Conservation (phyloP, 345 rosid genomes). For the Citrus maxima region DNA sequence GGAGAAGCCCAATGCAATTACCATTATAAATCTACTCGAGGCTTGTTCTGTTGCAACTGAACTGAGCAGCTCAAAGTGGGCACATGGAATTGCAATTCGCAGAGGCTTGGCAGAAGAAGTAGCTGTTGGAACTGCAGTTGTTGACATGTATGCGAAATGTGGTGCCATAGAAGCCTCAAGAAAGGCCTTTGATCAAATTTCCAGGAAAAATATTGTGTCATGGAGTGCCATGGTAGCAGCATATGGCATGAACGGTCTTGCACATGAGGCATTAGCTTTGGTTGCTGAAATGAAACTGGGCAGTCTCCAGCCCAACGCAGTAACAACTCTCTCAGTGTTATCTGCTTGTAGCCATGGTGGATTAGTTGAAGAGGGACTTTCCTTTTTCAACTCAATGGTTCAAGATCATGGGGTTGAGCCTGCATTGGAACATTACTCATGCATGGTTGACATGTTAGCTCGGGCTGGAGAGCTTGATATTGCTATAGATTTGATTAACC, state of each 20-base stretch:
- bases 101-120: constrained; percentile 48
- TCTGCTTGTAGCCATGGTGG: constrained; percentile 82
- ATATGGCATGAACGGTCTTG: constrained; percentile 62
- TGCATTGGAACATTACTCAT: constrained; percentile 56
- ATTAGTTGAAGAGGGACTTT: constrained; percentile 53
- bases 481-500: constrained; percentile 46
- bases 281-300: constrained; percentile 47
- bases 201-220: constrained; percentile 39
- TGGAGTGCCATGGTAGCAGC: constrained; percentile 80
- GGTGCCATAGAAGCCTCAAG: constrained; percentile 49
- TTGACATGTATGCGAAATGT: constrained; percentile 70
- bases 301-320: constrained; percentile 46
- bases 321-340: constrained; percentile 57
- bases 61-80: constrained; percentile 56
- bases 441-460: constrained; percentile 64
- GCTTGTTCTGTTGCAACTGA: constrained; percentile 65
- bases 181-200: constrained; percentile 48
- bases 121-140: constrained; percentile 55
- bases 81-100: constrained; percentile 65
- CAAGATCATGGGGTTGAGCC: constrained; percentile 33
- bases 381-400: constrained; percentile 55
- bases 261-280: constrained; percentile 48
- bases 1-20: constrained; percentile 42
- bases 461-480: constrained; percentile 57
- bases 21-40: constrained; percentile 50